A percentile compares a stretch with the other conserved stretches of the same genome.
Conservation (phyloP, 306 rosid species). For the Rosa chinensis region DNA sequence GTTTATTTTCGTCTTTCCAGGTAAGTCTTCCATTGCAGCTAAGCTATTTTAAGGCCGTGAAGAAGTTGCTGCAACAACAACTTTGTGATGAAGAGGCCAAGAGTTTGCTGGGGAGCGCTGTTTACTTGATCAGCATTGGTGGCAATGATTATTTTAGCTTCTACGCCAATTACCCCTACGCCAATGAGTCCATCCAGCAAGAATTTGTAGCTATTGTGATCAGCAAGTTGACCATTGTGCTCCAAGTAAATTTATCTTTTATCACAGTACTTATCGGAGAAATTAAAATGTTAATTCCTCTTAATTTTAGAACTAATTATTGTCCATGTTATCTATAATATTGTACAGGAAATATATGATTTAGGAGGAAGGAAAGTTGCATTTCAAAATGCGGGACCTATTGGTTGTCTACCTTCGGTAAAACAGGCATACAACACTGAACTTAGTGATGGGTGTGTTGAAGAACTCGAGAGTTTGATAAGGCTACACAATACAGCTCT, state of each 20-base stretch:
- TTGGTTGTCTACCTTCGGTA: constrained; percentile 31
- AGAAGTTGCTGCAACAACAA: not conserved
- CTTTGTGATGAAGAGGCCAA: not conserved
- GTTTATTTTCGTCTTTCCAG: not conserved
- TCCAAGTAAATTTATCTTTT: not conserved
- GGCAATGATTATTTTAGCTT: not conserved
- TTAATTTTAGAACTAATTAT: too few species aligned
- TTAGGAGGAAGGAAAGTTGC: not conserved
- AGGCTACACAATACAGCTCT: constrained; percentile 39
- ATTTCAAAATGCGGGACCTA: constrained; percentile 12
- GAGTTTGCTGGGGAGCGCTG: not conserved
- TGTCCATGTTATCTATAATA: not conserved
- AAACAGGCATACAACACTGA: constrained; percentile 3
- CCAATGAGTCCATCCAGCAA: not conserved
- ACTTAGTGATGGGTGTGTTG: constrained; percentile 25
- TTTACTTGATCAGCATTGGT: not conserved
- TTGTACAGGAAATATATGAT: constrained; percentile 12
- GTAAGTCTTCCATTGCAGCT: not conserved
- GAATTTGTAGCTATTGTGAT: not conserved
- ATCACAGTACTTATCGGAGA: too few species aligned
- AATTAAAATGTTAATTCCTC: too few species aligned
- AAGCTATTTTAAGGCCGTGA: not conserved
- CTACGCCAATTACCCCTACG: not conserved
- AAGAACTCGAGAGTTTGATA: constrained; percentile 17
- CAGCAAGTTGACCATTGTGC: not conserved